These are phyloP conservation scores for Plantago elongata DNA, from an alignment of 257 asterid species.

Conservation along the genomic window DNA sequence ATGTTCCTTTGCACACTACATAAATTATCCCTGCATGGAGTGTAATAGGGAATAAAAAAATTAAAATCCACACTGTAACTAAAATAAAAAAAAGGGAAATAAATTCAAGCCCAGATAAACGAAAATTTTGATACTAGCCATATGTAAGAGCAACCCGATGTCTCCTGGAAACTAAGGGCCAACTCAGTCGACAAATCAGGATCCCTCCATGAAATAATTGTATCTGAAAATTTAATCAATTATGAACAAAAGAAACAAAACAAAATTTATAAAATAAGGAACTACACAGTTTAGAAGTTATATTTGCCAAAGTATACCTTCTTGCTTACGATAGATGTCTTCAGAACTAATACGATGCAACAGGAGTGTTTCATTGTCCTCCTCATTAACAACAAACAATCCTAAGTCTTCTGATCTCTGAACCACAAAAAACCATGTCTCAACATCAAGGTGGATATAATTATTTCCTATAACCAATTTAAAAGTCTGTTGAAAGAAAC, in stretches of 20 bases:
- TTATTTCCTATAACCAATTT: background rate
- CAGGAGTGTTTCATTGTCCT: slow-evolving; percentile 71
- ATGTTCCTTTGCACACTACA: slow-evolving; percentile 83
- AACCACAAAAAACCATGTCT: slow-evolving; percentile 19
- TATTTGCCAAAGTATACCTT: slow-evolving; percentile 63
- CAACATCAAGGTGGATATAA: slow-evolving; percentile 23
- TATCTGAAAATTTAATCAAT: slow-evolving; percentile 42
- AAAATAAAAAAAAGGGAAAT: slow-evolving; percentile 11
- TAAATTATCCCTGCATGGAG: slow-evolving; percentile 67
- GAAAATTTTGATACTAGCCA: slow-evolving; percentile 60
- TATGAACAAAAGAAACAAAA: too few species aligned
- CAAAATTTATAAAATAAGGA: too few species aligned
- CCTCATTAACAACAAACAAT: slow-evolving; percentile 73
- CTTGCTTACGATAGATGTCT: slow-evolving; percentile 94
- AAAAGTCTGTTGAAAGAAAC: background rate
- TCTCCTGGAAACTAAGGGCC: slow-evolving; percentile 99
- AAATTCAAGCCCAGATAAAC: slow-evolving; percentile 4
- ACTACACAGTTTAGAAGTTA: background rate
- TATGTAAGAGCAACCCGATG: slow-evolving; percentile 84
- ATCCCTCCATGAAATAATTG: slow-evolving; percentile 98
- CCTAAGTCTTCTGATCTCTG: slow-evolving; percentile 92
- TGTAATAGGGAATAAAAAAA: background rate
- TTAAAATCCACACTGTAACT: slow-evolving; percentile 13
- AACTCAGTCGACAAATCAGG: slow-evolving; percentile 83
- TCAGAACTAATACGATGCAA: slow-evolving; percentile 82